phyloP scores from a whole-genome alignment of 345 rosid genomes.

The Citrus australasica region DNA sequence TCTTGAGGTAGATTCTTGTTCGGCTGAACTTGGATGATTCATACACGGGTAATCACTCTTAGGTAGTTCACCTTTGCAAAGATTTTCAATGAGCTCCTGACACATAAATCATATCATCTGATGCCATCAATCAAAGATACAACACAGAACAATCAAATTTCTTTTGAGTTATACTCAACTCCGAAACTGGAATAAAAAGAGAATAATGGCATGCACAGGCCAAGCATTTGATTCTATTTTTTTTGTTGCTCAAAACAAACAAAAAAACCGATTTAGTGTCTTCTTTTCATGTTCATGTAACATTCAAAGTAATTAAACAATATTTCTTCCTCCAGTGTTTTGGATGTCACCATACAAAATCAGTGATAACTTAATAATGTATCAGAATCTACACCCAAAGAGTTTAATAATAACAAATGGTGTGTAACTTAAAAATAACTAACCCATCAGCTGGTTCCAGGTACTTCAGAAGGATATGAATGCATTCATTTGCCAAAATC shows the following conservation, averaged over 20 bases:
- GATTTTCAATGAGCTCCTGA: slow-evolving; percentile 78
- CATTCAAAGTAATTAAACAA: neutral
- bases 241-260: neutral
- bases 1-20: slow-evolving; percentile 22
- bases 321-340: neutral
- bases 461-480: neutral
- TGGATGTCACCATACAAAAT: neutral
- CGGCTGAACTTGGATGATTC: slow-evolving; percentile 37
- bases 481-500: neutral
- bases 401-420: neutral
- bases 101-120: slow-evolving; percentile 15
- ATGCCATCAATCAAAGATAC: slow-evolving; percentile 4
- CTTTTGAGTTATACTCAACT: neutral
- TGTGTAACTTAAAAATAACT: neutral
- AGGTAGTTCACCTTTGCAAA: slow-evolving; percentile 62
- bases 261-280: neutral
- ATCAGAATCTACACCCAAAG: neutral
- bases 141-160: neutral
- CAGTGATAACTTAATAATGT: neutral
- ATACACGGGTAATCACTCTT: slow-evolving; percentile 61
- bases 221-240: neutral
- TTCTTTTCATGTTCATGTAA: neutral
- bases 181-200: neutral
- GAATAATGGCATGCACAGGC: neutral
- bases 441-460: neutral